Evolutionary conservation across 2,329 filamentous ascomycete genomes (phyloP).

Genomic region (Fusarium tricinctum): DNA sequence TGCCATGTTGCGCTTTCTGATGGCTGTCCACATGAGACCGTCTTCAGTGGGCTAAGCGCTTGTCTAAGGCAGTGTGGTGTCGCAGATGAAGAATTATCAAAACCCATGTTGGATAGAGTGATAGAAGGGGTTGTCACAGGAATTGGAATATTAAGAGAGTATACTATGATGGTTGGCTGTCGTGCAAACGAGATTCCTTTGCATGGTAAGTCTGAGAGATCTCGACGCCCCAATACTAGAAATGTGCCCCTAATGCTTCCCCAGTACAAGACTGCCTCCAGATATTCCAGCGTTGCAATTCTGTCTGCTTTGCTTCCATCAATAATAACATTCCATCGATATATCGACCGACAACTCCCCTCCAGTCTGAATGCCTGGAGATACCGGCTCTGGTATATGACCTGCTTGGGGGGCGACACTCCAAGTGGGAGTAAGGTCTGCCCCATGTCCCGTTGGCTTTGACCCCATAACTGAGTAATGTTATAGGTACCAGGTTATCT

Average conservation of each 20-base stretch:
- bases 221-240: background rate
- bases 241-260: background rate
- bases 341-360: conserved; percentile 25
- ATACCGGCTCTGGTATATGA: conserved; percentile 29
- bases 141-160: conserved; percentile 26
- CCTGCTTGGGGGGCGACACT: conserved; percentile 21
- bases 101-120: conserved; percentile 18
- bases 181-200: conserved; percentile 39
- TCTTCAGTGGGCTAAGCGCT: conserved; percentile 9
- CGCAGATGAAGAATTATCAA: conserved; percentile 21
- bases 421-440: conserved; percentile 29
- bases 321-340: background rate
- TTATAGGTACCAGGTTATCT: conserved; percentile 22
- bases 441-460: background rate
- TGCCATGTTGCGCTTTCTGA: conserved; percentile 24
- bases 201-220: conserved; percentile 20
- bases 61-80: conserved; percentile 24
- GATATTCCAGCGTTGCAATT: conserved; percentile 20
- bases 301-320: conserved; percentile 16
- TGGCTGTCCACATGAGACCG: conserved; percentile 14
- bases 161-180: conserved; percentile 14
- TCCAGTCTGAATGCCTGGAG: conserved; percentile 26
- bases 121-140: conserved; percentile 23
- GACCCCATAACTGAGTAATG: conserved; percentile 8
- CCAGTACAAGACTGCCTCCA: conserved; percentile 22